Percentiles rank a stretch among this genome's conserved stretches.
These are phyloP conservation scores for Kandelia obovata DNA, from an alignment of 345 rosid genomes.

Conservation along the genomic window DNA sequence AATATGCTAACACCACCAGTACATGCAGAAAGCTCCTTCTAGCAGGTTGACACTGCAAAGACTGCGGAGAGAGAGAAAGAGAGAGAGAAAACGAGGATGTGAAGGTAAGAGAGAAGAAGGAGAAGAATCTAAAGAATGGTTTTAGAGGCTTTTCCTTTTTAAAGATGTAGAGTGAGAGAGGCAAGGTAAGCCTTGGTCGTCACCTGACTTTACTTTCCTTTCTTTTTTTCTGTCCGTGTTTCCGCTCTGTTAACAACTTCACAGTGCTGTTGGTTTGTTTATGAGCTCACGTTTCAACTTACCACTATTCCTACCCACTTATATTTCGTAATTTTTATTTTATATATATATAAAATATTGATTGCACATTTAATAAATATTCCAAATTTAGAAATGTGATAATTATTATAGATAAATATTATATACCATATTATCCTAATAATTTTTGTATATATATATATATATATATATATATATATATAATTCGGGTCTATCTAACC, in stretches of 20 bases:
- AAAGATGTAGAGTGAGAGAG: not conserved
- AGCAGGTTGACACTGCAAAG: not conserved
- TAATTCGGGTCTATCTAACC: no score
- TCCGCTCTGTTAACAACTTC: not conserved
- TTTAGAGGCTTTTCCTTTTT: slow-evolving; percentile 6
- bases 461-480: no score
- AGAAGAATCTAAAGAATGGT: slow-evolving; percentile 7
- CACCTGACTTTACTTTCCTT: not conserved
- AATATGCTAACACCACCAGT: not conserved
- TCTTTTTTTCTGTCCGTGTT: not conserved
- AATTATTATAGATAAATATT: no score
- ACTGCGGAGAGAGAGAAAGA: not conserved
- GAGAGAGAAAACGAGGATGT: not conserved
- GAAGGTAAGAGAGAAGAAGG: not conserved
- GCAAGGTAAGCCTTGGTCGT: slow-evolving; percentile 8
- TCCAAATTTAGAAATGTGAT: no score
- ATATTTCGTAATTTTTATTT: no score
- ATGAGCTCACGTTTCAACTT: no score
- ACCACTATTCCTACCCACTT: no score
- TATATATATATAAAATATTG: no score
- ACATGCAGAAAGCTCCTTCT: not conserved
- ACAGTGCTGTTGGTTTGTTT: not conserved
- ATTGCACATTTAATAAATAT: no score
- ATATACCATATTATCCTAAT: no score
- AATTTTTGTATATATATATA: no score